Evolutionary conservation across 2,329 filamentous ascomycete species (phyloP).

Genomic region (Exophiala xenobiotica): DNA sequence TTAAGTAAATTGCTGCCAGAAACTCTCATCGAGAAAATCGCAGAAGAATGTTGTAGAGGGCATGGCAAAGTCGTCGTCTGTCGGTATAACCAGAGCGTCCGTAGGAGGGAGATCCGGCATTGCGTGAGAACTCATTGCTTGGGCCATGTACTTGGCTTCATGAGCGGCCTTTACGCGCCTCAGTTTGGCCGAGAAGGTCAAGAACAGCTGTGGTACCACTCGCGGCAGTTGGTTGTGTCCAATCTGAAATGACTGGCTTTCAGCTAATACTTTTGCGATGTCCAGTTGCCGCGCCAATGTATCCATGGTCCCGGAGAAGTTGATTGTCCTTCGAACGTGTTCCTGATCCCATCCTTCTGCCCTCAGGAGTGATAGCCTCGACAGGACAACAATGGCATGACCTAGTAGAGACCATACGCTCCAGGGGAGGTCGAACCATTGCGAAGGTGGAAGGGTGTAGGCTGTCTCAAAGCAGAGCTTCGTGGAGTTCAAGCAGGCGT

Average conservation of each 20-base stretch:
- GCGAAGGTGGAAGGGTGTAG: constrained; percentile 44
- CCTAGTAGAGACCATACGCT: constrained; percentile 49
- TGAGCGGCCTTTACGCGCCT: constrained; percentile 3
- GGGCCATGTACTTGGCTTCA: constrained; percentile 6
- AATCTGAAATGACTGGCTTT: neutral
- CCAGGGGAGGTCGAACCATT: constrained; percentile 50
- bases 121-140: neutral
- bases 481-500: constrained; percentile 49
- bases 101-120: neutral
- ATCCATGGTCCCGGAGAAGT: constrained; percentile 27
- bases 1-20: neutral
- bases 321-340: constrained; percentile 27
- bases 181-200: constrained; percentile 1
- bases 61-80: neutral
- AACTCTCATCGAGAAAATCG: neutral
- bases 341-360: constrained; percentile 30
- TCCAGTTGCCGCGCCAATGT: constrained; percentile 24
- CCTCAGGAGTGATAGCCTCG: constrained; percentile 29
- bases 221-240: neutral
- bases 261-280: constrained; percentile 12
- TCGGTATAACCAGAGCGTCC: neutral
- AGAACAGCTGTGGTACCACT: constrained; percentile 3
- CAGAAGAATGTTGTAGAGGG: neutral
- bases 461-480: constrained; percentile 53
- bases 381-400: constrained; percentile 40